Evolutionary conservation across 2,329 filamentous ascomycete species (phyloP).

Genomic region (Coniella vitis): DNA sequence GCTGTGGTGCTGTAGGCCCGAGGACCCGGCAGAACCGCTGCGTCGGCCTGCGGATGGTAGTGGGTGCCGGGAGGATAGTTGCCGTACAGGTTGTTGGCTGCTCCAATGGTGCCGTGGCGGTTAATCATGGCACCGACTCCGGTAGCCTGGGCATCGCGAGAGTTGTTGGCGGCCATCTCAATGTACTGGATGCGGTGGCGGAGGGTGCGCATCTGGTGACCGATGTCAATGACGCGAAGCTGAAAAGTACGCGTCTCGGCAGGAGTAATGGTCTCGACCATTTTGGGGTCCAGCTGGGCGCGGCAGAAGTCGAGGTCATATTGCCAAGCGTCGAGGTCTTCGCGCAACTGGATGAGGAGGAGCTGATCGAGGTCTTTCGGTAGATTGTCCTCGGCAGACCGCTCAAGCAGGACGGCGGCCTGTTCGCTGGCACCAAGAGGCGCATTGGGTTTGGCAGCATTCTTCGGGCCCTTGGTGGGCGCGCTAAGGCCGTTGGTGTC

Average conservation of each 20-base stretch:
- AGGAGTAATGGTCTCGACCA: conserved; percentile 28
- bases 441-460: not conserved
- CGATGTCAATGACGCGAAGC: conserved; percentile 35
- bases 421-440: not conserved
- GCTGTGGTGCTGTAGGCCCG: not conserved
- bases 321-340: conserved; percentile 36
- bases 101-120: too few relatives aligned
- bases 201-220: conserved; percentile 37
- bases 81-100: not conserved
- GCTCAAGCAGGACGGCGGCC: not conserved
- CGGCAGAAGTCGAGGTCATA: conserved; percentile 37
- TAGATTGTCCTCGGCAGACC: conserved; percentile 13
- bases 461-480: not conserved
- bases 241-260: conserved; percentile 35
- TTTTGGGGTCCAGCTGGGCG: conserved; percentile 24
- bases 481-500: not conserved
- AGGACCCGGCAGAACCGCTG: not conserved
- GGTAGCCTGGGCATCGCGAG: not conserved
- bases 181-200: conserved; percentile 34
- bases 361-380: conserved; percentile 24
- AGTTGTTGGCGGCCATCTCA: conserved; percentile 25
- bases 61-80: not conserved
- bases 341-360: conserved; percentile 30
- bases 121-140: too few relatives aligned
- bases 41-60: too few relatives aligned